These are phyloP conservation scores for Chlamydomonas sp. DNA, from an alignment of 139 green algal genomes.

Conservation along the genomic window DNA sequence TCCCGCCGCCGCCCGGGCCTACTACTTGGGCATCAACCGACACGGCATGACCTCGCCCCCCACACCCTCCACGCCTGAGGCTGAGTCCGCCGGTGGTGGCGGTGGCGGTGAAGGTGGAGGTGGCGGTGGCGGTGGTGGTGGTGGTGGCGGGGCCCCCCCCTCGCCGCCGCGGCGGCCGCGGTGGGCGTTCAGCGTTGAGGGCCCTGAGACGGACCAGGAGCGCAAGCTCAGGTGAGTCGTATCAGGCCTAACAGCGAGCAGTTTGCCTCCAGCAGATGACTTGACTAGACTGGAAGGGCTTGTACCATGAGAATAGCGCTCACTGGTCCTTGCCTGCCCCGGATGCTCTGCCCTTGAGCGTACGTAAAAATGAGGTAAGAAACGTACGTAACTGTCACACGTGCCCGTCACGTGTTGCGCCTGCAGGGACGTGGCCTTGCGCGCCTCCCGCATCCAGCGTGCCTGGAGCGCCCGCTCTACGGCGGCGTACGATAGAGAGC, in stretches of 20 bases:
- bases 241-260: no score
- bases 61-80: not conserved
- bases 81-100: not conserved
- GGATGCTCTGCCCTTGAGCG: no score
- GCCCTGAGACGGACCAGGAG: constrained; percentile 17
- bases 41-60: constrained; percentile 7
- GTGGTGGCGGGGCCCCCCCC: not conserved
- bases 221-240: not conserved
- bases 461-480: not conserved
- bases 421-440: constrained; percentile 20
- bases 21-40: not conserved
- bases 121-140: not conserved
- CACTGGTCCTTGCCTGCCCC: no score
- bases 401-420: not conserved
- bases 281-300: no score
- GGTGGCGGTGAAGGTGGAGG: not conserved
- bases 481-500: not conserved
- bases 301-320: no score
- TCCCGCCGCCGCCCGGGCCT: constrained; percentile 27
- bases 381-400: no score
- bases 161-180: not conserved
- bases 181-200: constrained; percentile 1
- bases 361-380: no score
- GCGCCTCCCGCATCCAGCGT: constrained; percentile 7
- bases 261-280: no score